Conservation (phyloP, 75 land plant species). For the Larix kaempferi region DNA sequence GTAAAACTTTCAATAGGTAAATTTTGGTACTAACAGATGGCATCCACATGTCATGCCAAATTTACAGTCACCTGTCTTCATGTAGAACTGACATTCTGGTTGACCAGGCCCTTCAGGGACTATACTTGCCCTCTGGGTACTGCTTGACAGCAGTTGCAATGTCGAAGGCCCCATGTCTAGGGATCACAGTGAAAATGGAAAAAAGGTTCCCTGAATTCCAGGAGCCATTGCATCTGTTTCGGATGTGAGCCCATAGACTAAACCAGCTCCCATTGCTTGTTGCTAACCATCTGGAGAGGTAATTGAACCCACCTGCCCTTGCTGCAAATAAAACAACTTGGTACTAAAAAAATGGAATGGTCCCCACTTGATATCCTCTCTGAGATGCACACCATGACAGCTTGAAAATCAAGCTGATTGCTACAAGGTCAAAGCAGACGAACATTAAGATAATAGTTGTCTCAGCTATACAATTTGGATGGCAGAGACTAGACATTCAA, state of each 20-base stretch:
- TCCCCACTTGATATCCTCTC: background rate
- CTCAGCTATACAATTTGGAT: background rate
- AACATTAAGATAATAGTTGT: no score
- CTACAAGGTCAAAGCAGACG: no score
- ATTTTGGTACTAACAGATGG: no score
- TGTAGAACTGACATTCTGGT: slow-evolving; percentile 70
- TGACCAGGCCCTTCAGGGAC: slow-evolving; percentile 60
- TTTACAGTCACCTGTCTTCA: slow-evolving; percentile 75
- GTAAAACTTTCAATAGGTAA: no score
- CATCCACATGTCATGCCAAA: slow-evolving; percentile 66
- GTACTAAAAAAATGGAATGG: background rate
- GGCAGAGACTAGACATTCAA: background rate
- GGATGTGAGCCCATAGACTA: slow-evolving; percentile 48
- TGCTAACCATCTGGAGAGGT: slow-evolving; percentile 50
- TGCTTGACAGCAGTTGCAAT: slow-evolving; percentile 40
- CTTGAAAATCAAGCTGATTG: background rate
- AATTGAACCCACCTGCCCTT: slow-evolving; percentile 49
- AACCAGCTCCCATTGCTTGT: slow-evolving; percentile 34
- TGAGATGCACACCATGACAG: background rate
- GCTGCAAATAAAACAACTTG: slow-evolving; percentile 5
- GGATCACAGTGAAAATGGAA: slow-evolving; percentile 52
- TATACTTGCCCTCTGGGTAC: slow-evolving; percentile 29
- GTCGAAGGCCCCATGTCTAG: slow-evolving; percentile 59
- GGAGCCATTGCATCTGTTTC: slow-evolving; percentile 44
- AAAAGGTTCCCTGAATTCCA: slow-evolving; percentile 38